These are phyloP conservation scores for Vickermania ingenoplastis DNA, from an alignment of 208 protist species.

Conservation along the genomic window DNA sequence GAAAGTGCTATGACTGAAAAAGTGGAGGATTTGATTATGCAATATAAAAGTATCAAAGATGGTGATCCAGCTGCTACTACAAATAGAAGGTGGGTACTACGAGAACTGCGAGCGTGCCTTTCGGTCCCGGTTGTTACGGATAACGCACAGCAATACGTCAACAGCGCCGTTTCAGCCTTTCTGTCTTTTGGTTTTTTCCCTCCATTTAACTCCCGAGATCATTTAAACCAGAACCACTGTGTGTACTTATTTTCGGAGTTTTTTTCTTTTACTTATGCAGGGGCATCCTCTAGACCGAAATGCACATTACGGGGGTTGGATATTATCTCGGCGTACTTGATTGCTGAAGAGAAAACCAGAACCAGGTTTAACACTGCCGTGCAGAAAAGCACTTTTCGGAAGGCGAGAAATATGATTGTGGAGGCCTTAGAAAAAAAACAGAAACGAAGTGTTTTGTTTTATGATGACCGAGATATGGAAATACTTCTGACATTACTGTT, in stretches of 20 bases:
- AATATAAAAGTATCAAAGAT: conserved; percentile 53
- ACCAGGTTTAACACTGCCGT: conserved; percentile 66
- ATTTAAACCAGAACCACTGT: conserved; percentile 56
- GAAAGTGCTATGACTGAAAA: conserved; percentile 51
- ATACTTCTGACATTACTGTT: conserved; percentile 74
- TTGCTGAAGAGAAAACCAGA: conserved; percentile 40
- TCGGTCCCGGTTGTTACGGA: conserved; percentile 49
- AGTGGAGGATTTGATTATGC: conserved; percentile 53
- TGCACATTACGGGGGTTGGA: conserved; percentile 27
- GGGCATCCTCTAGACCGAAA: conserved; percentile 38
- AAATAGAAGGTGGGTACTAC: conserved; percentile 77
- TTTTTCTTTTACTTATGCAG: conserved; percentile 74
- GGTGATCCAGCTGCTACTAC: conserved; percentile 38
- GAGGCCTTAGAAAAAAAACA: conserved; percentile 52
- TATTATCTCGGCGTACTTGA: conserved; percentile 53
- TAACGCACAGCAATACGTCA: conserved; percentile 41
- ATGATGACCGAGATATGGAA: conserved; percentile 70
- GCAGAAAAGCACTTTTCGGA: conserved; percentile 46
- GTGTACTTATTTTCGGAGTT: conserved; percentile 79
- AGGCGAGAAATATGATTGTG: conserved; percentile 78
- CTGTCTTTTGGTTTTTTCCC: conserved; percentile 71
- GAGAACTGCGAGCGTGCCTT: conserved; percentile 71
- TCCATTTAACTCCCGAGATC: conserved; percentile 29
- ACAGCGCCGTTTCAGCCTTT: conserved; percentile 36
- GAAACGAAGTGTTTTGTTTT: conserved; percentile 80